Evolutionary conservation across 2,329 filamentous ascomycete genomes (phyloP).

Genomic region (Colletotrichum salicis): DNA sequence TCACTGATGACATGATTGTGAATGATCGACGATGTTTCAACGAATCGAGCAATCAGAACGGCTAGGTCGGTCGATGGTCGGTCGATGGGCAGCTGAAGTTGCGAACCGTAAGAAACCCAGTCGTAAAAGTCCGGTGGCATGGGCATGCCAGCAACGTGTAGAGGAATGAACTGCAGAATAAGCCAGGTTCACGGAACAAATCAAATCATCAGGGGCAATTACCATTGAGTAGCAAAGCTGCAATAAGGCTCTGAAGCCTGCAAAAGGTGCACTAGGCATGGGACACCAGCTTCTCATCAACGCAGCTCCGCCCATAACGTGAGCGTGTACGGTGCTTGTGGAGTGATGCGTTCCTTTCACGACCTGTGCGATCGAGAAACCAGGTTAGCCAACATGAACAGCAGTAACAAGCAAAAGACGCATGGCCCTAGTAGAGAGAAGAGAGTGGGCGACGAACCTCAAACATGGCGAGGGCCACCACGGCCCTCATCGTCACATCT

Average conservation of each 20-base stretch:
- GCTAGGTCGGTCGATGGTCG: conserved; percentile 54
- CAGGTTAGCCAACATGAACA: conserved; percentile 36
- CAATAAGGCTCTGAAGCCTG: conserved; percentile 62
- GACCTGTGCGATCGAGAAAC: conserved; percentile 43
- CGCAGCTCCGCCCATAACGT: conserved; percentile 69
- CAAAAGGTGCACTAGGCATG: conserved; percentile 48
- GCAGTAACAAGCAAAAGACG: neutral
- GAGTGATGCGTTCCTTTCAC: conserved; percentile 59
- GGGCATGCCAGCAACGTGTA: conserved; percentile 50
- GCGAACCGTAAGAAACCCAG: conserved; percentile 52
- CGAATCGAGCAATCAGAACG: conserved; percentile 50
- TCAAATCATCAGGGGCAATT: conserved; percentile 33
- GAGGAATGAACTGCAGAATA: conserved; percentile 55
- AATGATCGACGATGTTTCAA: conserved; percentile 51
- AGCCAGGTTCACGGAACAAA: conserved; percentile 6
- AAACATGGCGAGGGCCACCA: conserved; percentile 69
- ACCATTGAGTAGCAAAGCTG: conserved; percentile 69
- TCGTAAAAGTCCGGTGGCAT: conserved; percentile 57
- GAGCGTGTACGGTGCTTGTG: conserved; percentile 63
- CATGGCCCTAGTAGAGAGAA: neutral
- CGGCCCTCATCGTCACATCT: conserved; percentile 60
- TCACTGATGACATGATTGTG: conserved; percentile 50
- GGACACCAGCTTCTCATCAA: conserved; percentile 62
- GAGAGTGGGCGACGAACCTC: conserved; percentile 56
- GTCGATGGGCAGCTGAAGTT: conserved; percentile 49